phyloP scores from a whole-genome alignment of 2,329 filamentous ascomycete species.

The Furcasterigmium sp. region DNA sequence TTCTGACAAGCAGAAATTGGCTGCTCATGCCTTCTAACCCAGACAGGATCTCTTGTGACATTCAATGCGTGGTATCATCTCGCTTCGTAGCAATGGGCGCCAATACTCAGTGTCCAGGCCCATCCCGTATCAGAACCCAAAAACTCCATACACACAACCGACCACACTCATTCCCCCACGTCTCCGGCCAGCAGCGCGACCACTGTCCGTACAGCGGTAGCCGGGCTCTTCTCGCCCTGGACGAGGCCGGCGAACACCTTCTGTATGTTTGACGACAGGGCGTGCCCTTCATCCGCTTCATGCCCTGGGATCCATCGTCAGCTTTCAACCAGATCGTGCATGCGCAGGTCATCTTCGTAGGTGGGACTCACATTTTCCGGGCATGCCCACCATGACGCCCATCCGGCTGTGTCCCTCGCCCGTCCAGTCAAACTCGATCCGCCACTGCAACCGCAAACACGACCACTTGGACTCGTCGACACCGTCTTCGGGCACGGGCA shows the following conservation, averaged over 20 bases:
- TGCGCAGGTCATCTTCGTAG: too few relatives aligned
- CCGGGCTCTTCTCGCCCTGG: constrained; percentile 46
- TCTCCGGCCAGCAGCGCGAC: constrained; percentile 54
- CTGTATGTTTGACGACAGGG: constrained; percentile 52
- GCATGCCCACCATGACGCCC: constrained; percentile 48
- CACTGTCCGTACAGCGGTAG: constrained; percentile 52
- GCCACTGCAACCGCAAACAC: constrained; percentile 54
- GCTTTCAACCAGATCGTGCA: not conserved
- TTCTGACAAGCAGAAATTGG: too few relatives aligned
- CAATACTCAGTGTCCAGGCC: not conserved
- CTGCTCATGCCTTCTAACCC: too few relatives aligned
- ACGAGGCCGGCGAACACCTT: constrained; percentile 56
- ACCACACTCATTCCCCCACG: not conserved
- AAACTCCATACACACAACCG: not conserved
- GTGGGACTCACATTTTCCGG: constrained; percentile 55
- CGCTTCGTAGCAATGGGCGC: too few relatives aligned
- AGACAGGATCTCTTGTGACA: not conserved
- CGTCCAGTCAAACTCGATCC: constrained; percentile 65
- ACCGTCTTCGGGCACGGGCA: constrained; percentile 29
- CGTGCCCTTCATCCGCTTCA: constrained; percentile 49
- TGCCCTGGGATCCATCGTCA: constrained; percentile 45
- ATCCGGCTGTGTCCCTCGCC: constrained; percentile 62
- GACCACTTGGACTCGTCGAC: constrained; percentile 27
- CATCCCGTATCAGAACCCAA: not conserved
- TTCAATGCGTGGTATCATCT: not conserved